Percentiles rank a stretch among this genome's conserved stretches.
Conservation (phyloP, 2,329 filamentous ascomycete genomes). For the Ascosphaera pollenicola region DNA sequence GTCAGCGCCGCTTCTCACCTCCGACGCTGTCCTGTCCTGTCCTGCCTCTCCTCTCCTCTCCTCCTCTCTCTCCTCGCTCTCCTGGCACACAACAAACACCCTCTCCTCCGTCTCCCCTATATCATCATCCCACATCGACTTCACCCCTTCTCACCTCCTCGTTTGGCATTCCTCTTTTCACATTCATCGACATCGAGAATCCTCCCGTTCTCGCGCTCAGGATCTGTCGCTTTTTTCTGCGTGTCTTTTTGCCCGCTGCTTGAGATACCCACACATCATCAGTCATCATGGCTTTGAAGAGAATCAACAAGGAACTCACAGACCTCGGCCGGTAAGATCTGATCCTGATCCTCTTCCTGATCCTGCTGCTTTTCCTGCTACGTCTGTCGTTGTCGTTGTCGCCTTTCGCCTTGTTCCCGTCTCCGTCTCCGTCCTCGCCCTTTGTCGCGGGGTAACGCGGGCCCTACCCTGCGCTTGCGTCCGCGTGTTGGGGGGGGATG, state of each 20-base stretch:
- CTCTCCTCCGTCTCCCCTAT: background rate
- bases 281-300: constrained; percentile 27
- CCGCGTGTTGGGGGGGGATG: too few relatives aligned
- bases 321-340: constrained; percentile 27
- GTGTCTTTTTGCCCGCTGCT: constrained; percentile 2
- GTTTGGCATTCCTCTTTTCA: background rate
- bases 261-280: constrained; percentile 2
- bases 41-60: constrained; percentile 5
- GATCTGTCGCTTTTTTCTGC: background rate
- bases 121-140: constrained; percentile 1
- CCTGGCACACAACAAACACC: constrained; percentile 1
- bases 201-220: constrained; percentile 3
- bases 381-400: constrained; percentile 8
- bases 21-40: constrained; percentile 6
- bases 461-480: too few relatives aligned
- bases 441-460: background rate
- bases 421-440: constrained; percentile 2
- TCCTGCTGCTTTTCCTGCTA: constrained; percentile 1
- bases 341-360: constrained; percentile 2
- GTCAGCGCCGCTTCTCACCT: too few relatives aligned
- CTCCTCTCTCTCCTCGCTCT: constrained; percentile 2
- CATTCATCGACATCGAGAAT: constrained; percentile 1
- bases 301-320: constrained; percentile 32
- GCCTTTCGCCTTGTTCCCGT: constrained; percentile 2
- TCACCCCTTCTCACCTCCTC: constrained; percentile 1